Evolutionary conservation across 495 filamentous ascomycete species (phyloP).

Genomic region (Clohesyomyces aquaticus): DNA sequence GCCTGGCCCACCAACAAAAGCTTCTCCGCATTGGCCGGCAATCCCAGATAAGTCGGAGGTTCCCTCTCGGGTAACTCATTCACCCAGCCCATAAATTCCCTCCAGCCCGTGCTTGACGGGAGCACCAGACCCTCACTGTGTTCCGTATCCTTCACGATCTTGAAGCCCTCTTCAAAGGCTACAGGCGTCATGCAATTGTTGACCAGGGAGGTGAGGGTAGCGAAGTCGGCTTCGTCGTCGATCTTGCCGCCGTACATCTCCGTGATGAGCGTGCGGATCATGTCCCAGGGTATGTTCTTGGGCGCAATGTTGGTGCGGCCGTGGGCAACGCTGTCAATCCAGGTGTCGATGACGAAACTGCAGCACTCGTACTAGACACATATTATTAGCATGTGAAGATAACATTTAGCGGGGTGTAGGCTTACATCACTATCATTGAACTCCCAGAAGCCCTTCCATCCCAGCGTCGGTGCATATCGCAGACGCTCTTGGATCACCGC

Average conservation of each 20-base stretch:
- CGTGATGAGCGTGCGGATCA: conserved; percentile 87
- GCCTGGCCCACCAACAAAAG: conserved; percentile 89
- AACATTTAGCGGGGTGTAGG: conserved; percentile 33
- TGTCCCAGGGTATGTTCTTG: conserved; percentile 92
- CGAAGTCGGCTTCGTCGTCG: conserved; percentile 87
- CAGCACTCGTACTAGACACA: conserved; percentile 86
- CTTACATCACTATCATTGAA: conserved; percentile 99
- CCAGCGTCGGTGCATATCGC: conserved; percentile 90
- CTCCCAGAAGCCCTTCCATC: conserved; percentile 99
- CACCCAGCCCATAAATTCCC: conserved; percentile 91
- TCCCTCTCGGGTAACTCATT: conserved; percentile 90
- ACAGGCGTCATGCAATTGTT: conserved; percentile 75
- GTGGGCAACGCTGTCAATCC: conserved; percentile 80
- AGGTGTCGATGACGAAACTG: conserved; percentile 92
- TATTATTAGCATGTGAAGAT: conserved; percentile 42
- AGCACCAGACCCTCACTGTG: conserved; percentile 62
- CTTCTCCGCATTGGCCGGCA: conserved; percentile 97
- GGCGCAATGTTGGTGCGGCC: conserved; percentile 91
- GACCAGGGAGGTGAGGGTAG: conserved; percentile 71
- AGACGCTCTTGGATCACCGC: conserved; percentile 95
- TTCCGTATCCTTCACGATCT: conserved; percentile 70
- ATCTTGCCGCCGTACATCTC: conserved; percentile 99
- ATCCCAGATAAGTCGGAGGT: conserved; percentile 92
- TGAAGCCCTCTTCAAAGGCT: conserved; percentile 89
- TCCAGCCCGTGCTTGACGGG: conserved; percentile 76